Conservation (phyloP, 306 rosid genomes). For the Sindora glabra region DNA sequence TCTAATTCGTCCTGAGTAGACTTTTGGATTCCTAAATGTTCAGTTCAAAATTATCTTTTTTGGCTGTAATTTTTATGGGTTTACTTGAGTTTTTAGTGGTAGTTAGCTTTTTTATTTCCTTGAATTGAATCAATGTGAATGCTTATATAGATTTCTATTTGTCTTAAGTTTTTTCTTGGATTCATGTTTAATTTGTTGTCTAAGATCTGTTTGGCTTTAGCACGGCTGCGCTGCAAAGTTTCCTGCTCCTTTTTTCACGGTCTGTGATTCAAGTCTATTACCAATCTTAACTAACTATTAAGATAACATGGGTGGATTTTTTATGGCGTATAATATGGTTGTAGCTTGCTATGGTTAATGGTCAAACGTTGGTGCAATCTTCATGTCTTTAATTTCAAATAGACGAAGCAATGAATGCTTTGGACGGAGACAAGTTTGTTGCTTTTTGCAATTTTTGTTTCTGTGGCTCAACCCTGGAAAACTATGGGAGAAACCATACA, state of each 20-base stretch:
- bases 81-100: neutral
- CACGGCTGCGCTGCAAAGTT: neutral
- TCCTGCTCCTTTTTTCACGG: neutral
- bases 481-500: too few relatives aligned
- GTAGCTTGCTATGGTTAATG: too few relatives aligned
- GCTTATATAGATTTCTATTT: neutral
- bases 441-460: neutral
- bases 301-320: too few relatives aligned
- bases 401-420: neutral
- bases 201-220: neutral
- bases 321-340: too few relatives aligned
- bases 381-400: neutral
- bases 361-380: neutral
- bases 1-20: neutral
- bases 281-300: neutral
- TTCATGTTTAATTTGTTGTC: neutral
- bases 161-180: neutral
- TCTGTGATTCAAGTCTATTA: neutral
- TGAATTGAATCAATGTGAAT: neutral
- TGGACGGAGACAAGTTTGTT: neutral
- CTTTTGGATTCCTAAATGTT: neutral
- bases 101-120: neutral
- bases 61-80: neutral
- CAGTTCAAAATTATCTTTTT: neutral
- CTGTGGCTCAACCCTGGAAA: neutral